Conservation (phyloP, 805 yeast species). For the Ogataea haglerorum region DNA sequence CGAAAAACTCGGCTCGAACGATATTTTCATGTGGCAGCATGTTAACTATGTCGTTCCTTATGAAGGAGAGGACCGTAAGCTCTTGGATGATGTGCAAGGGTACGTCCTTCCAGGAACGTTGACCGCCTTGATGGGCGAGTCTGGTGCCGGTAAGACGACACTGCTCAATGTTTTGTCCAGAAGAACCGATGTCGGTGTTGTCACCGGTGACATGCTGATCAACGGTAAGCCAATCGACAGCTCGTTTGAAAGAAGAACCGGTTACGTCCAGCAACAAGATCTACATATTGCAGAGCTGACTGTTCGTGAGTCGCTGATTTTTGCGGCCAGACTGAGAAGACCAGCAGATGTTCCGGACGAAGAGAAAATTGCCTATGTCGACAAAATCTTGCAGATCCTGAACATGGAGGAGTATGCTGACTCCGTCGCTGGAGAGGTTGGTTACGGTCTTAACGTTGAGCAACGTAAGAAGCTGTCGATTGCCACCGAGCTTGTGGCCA, state of each 20-base stretch:
- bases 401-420: slow-evolving; percentile 47
- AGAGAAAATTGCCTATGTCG: slow-evolving; percentile 45
- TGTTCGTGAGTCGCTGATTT: slow-evolving; percentile 47
- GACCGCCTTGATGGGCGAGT: slow-evolving; percentile 63
- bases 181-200: slow-evolving; percentile 48
- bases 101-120: slow-evolving; percentile 50
- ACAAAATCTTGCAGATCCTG: slow-evolving; percentile 37
- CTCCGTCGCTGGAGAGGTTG: slow-evolving; percentile 46
- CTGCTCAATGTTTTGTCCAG: slow-evolving; percentile 50
- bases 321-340: slow-evolving; percentile 49
- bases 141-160: slow-evolving; percentile 65
- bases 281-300: slow-evolving; percentile 48
- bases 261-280: slow-evolving; percentile 58
- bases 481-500: slow-evolving; percentile 54
- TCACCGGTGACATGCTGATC: slow-evolving; percentile 55
- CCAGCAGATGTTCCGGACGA: slow-evolving; percentile 36
- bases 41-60: slow-evolving; percentile 55
- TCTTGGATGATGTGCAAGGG: slow-evolving; percentile 44
- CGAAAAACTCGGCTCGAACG: slow-evolving; percentile 37
- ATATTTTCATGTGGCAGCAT: slow-evolving; percentile 60
- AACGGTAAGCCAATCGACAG: slow-evolving; percentile 47
- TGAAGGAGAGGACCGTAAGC: slow-evolving; percentile 37
- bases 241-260: slow-evolving; percentile 52
- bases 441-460: slow-evolving; percentile 51
- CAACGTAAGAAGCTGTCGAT: slow-evolving; percentile 52